phyloP scores from a whole-genome alignment of 169 alveolate species.

The Eimeria tenella region DNA sequence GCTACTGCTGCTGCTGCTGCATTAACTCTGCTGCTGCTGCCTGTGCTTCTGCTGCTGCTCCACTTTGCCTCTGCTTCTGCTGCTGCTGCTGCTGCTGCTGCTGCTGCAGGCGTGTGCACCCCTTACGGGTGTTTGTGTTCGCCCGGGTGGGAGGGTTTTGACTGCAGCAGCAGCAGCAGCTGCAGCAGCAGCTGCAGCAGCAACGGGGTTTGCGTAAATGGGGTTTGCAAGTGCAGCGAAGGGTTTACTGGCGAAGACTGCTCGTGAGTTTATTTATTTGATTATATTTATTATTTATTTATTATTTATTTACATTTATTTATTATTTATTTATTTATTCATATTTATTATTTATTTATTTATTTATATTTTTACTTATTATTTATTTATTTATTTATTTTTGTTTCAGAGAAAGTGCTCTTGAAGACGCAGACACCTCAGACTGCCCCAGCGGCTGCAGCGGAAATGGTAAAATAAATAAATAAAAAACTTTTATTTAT shows the following conservation, averaged over 20 bases:
- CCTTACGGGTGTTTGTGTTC: neutral
- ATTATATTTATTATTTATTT: too few relatives aligned
- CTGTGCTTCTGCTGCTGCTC: too few relatives aligned
- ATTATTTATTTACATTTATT: neutral
- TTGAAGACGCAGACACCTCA: neutral
- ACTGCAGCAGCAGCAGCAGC: constrained; percentile 29
- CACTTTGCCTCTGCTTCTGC: too few relatives aligned
- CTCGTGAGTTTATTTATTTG: neutral
- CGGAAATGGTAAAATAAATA: neutral
- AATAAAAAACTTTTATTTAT: too few relatives aligned
- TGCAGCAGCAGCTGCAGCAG: constrained; percentile 15
- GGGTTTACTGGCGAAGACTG: neutral
- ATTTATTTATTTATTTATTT: neutral
- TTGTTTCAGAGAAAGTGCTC: neutral
- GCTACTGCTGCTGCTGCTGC: neutral
- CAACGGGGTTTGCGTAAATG: constrained; percentile 1
- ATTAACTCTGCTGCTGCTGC: too few relatives aligned
- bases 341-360: too few relatives aligned
- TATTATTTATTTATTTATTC: too few relatives aligned
- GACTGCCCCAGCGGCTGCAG: constrained; percentile 24
- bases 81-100: constrained; percentile 4
- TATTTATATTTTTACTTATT: too few relatives aligned
- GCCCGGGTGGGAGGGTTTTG: neutral
- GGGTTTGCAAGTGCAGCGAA: neutral
- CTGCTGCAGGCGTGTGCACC: constrained; percentile 29